Evolutionary conservation across 2,329 filamentous ascomycete genomes (phyloP), one percentile per base, ranked within the genome.

Genomic region (Diplodia seriata): DNA sequence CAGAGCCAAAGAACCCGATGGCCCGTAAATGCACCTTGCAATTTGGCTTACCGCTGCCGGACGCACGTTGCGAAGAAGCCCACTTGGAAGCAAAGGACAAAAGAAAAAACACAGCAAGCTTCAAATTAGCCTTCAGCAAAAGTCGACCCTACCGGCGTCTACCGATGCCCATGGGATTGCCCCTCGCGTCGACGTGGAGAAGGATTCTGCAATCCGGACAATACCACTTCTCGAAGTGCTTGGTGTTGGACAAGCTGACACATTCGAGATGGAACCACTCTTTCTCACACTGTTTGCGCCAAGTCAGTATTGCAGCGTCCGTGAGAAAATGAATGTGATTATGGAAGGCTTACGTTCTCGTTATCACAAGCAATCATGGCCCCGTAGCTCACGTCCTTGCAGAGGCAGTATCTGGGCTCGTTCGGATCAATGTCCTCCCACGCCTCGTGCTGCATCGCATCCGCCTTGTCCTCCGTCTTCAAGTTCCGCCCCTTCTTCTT

Each of bases 201-300:
- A 70, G 53, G 9, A 66, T 64, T 40, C 77, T 76, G 75, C 92
- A 95, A 61, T 92, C 88, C 1, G 91, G 91, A 77, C 92, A 95
- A 74, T 93, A 95, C 92, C 92, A 95, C 78, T 93, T 93, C 2
- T 89, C 89, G 38, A 90, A 90, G 20, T 90, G 84, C 2, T 89
- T 86, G 91, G 15, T 49, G 12, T 2, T 18, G 40, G 74, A 75
- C 71, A 95, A 82, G 5, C 85, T 88, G 6, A 95, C 90, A 74
- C 92, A 95, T 70, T 89, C 87, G 50, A 95, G 84, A 76, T 95
- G 92, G 77, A 94, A 95, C 92, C 92, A 95, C 78, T 94, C 91
- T 70, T 88, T 88, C 73, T 92, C 89, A 80, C 92, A 95, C 79
- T 91, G 82, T 81, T 8, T 3, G 11, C 4, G 9, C 7, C n/a